A percentile compares a stretch with the other conserved stretches of the same genome.
Conservation (phyloP, 2,329 filamentous ascomycete species). For the Alternaria gansuensis region DNA sequence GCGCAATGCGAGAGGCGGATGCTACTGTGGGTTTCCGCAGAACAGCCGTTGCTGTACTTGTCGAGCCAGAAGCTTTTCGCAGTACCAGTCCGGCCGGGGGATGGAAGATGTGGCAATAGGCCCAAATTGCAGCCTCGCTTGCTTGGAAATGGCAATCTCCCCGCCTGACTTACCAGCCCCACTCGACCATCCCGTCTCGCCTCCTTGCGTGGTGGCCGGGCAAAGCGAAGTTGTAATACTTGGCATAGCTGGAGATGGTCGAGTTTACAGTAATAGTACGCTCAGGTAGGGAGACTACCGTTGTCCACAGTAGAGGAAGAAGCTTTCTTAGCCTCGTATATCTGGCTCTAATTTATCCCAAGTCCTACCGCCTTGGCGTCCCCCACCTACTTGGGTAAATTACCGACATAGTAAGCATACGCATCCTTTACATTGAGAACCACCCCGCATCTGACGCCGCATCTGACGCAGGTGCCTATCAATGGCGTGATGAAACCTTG, state of each 20-base stretch:
- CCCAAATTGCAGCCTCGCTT: conserved; percentile 14
- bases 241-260: too few species aligned
- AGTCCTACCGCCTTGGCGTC: too few species aligned
- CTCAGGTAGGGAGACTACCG: too few species aligned
- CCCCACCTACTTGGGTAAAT: too few species aligned
- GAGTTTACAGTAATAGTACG: too few species aligned
- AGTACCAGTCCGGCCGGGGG: not conserved
- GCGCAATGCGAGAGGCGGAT: not conserved
- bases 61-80: not conserved
- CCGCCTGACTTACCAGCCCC: conserved; percentile 3
- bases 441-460: not conserved
- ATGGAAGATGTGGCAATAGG: conserved; percentile 8
- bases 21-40: not conserved
- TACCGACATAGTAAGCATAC: conserved; percentile 2
- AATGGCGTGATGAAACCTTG: not conserved
- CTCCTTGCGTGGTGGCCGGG: not conserved
- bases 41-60: not conserved
- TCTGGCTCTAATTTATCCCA: too few species aligned
- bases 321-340: too few species aligned
- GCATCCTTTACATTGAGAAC: not conserved
- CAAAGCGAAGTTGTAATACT: too few species aligned
- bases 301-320: too few species aligned
- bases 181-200: conserved; percentile 1
- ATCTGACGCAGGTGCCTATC: not conserved
- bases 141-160: conserved; percentile 10